These are phyloP conservation scores for Mrakia frigida DNA, from an alignment of 768 basidiomycete genomes.

Conservation along the genomic window DNA sequence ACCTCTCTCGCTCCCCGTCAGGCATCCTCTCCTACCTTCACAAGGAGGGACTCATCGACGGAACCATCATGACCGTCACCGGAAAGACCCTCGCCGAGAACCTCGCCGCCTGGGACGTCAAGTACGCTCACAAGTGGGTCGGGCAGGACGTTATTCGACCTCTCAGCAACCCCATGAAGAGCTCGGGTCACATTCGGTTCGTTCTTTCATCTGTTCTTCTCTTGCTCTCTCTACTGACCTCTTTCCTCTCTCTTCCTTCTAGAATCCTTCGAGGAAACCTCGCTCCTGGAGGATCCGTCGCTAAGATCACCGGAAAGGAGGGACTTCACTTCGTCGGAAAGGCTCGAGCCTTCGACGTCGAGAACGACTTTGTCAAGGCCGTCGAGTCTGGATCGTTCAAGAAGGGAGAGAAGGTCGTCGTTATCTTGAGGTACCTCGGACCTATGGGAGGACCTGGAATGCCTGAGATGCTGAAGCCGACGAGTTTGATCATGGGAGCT, in stretches of 20 bases:
- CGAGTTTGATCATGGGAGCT: conserved; percentile 96
- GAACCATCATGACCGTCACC: conserved; percentile 68
- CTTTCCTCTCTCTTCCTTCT: conserved; percentile 12
- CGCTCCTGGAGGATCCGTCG: conserved; percentile 90
- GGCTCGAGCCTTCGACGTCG: conserved; percentile 86
- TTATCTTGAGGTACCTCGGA: conserved; percentile 89
- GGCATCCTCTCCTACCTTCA: conserved; percentile 58
- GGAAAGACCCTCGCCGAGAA: conserved; percentile 88
- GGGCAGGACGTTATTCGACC: conserved; percentile 83
- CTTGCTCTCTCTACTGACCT: conserved; percentile 26
- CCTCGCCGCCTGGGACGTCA: conserved; percentile 74
- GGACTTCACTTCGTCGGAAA: conserved; percentile 83
- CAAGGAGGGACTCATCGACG: conserved; percentile 34
- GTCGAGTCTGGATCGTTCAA: conserved; percentile 83
- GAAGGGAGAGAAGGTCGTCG: conserved; percentile 93
- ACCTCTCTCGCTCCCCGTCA: conserved; percentile 42
- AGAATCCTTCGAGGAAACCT: conserved; percentile 89
- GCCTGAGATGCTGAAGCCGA: conserved; percentile 98
- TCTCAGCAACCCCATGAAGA: conserved; percentile 78
- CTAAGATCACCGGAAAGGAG: conserved; percentile 95
- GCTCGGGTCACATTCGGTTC: conserved; percentile 81
- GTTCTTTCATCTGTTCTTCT: conserved; percentile 28
- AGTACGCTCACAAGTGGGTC: conserved; percentile 32
- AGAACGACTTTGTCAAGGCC: conserved; percentile 79
- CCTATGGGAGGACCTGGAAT: conserved; percentile 97